These are phyloP conservation scores for Penicillium sp. DNA, from an alignment of 2,329 filamentous ascomycete species.

Conservation along the genomic window DNA sequence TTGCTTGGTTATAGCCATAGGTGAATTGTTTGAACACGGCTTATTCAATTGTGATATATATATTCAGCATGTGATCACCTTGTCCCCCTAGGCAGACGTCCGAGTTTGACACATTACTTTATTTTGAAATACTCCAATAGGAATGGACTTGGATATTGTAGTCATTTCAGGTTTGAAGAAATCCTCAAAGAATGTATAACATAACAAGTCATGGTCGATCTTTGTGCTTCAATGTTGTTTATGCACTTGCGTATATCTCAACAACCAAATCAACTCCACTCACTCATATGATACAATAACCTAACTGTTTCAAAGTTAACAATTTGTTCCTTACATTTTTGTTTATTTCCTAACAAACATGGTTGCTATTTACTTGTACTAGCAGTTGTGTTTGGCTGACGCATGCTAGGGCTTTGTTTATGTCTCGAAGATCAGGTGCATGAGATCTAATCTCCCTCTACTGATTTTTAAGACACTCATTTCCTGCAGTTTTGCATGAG, in stretches of 20 bases:
- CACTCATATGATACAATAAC: neutral
- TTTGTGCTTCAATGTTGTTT: neutral
- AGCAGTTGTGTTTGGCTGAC: neutral
- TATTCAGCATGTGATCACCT: neutral
- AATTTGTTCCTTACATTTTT: neutral
- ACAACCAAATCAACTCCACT: neutral
- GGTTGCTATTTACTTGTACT: neutral
- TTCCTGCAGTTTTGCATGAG: neutral
- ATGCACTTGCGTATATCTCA: neutral
- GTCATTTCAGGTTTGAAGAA: neutral
- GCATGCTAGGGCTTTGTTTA: constrained; percentile 2
- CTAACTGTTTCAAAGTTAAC: neutral
- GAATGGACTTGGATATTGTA: neutral
- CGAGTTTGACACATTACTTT: neutral
- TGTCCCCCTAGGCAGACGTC: neutral
- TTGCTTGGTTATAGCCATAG: neutral
- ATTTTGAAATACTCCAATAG: too few relatives aligned
- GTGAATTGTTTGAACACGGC: neutral
- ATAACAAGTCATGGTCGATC: neutral
- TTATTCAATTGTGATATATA: neutral
- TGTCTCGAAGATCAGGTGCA: neutral
- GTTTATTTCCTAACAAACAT: neutral
- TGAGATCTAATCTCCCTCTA: neutral
- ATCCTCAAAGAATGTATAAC: neutral
- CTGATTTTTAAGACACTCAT: constrained; percentile 5